Base-by-base conservation (phyloP, 306 rosid genomes). In the Hippophae gyantsensis region DNA sequence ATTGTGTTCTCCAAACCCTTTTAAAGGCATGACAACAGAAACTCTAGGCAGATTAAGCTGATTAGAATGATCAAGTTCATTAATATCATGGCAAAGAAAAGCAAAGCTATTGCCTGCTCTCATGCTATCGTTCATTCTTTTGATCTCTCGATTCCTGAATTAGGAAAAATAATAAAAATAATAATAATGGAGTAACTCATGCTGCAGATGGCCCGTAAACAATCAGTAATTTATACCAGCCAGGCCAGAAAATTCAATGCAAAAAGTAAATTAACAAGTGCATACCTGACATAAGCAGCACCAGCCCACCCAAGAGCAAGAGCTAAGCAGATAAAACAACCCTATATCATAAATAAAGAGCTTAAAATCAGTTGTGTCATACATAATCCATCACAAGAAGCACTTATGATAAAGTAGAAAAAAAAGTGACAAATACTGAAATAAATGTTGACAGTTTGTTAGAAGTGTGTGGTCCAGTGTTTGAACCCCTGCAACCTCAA, bases 1-100 rank as follows among this genome's bases (percentile, higher is more conserved):
- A 74, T 93, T 93, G 81, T 93, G 99, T 73, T 93, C 99, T 60
- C 99, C 99, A 81, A 84, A 93, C 13, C 99, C 99, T 72, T 93
- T 93, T 59, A 93, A 73, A 43, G 99, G 99, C 99, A 93, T 88
- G 53, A 89, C 77, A 67, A 89, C 71, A 11, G 99, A 57, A 45
- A 93, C 94, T 70, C 85, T 80, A 10, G 95, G 97, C 64, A 86
- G 78, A 68, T 79, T 81, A 76, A 77, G 75, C 70, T 93, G 99
- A 72, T 75, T 75, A 54, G 82, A 73, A 74, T 93, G 99, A 72
- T 93, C 97, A 42, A 93, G 99, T 69, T 88, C 80, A 71, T 67
- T 72, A 45, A 93, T 81, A 72, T 88, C 95, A 4, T 76, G 83
- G 68, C 78, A 84, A 66, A 93, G 83, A 71, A 93, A 93, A 48